Conservation (phyloP, 768 basidiomycete species). For the Mycena floridula region DNA sequence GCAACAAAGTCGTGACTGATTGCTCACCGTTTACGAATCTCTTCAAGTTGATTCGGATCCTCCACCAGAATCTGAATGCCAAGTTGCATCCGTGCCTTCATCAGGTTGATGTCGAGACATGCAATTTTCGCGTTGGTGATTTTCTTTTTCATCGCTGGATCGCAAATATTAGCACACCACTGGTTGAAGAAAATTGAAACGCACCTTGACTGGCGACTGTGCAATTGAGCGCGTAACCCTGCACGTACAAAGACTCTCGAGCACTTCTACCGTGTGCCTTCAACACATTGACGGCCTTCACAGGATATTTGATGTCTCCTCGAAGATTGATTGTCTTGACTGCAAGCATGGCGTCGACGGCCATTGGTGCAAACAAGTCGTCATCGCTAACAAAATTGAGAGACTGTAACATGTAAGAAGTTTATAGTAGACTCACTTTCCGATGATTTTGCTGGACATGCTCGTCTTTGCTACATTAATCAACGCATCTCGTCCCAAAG, state of each 20-base stretch:
- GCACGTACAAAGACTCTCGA: slow-evolving; percentile 89
- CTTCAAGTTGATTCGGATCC: slow-evolving; percentile 92
- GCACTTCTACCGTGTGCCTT: slow-evolving; percentile 98
- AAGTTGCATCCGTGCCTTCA: slow-evolving; percentile 95
- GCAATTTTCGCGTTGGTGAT: slow-evolving; percentile 94
- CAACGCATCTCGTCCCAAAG: slow-evolving; percentile 85
- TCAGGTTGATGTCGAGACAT: slow-evolving; percentile 95
- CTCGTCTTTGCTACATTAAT: slow-evolving; percentile 97
- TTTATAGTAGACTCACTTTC: slow-evolving; percentile 62
- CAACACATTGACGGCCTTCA: slow-evolving; percentile 97
- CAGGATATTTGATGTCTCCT: slow-evolving; percentile 97
- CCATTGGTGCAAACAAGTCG: slow-evolving; percentile 96
- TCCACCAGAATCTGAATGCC: slow-evolving; percentile 97
- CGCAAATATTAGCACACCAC: too few species aligned
- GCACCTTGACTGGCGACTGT: slow-evolving; percentile 97
- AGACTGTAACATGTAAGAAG: not conserved
- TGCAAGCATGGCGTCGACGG: slow-evolving; percentile 97
- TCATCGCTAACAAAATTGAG: slow-evolving; percentile 62
- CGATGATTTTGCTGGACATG: slow-evolving; percentile 98
- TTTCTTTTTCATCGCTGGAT: slow-evolving; percentile 92
- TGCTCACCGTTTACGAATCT: slow-evolving; percentile 84
- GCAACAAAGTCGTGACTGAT: not conserved
- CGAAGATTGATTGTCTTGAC: slow-evolving; percentile 91
- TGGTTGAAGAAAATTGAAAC: too few species aligned
- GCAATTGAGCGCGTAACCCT: slow-evolving; percentile 97